Percentiles rank a stretch among this genome's conserved stretches.
Evolutionary conservation across 441 rosid species (phyloP).

Genomic region (Capsella rubella): DNA sequence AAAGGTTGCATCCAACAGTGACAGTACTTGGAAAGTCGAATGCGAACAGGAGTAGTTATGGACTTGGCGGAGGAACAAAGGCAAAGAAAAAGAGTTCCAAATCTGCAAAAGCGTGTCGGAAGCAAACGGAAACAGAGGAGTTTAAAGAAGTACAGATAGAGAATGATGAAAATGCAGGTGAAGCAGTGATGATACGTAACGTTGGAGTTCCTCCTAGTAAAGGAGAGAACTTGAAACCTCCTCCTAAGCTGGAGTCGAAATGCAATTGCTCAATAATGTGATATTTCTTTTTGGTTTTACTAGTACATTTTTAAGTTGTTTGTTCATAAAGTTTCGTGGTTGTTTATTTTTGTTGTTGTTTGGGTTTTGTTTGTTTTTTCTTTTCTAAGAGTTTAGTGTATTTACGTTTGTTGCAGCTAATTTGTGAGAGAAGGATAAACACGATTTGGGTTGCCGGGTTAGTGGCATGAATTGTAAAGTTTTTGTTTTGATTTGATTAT

Average conservation of each 20-base stretch:
- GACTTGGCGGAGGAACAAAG: constrained; percentile 59
- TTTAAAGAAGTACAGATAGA: constrained; percentile 54
- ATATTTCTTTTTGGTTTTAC: constrained; percentile 23
- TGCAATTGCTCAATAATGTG: constrained; percentile 99
- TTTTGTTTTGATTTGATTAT: constrained; percentile 30
- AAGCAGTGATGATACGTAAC: constrained; percentile 53
- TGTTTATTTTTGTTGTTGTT: constrained; percentile 23
- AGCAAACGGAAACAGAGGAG: constrained; percentile 57
- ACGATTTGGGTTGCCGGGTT: constrained; percentile 24
- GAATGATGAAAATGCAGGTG: constrained; percentile 83
- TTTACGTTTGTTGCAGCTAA: constrained; percentile 41
- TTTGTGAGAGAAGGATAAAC: constrained; percentile 38
- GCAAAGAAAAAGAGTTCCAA: constrained; percentile 58
- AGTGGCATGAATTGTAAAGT: constrained; percentile 47
- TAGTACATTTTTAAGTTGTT: constrained; percentile 31
- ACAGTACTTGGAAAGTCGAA: constrained; percentile 74
- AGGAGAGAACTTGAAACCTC: constrained; percentile 72
- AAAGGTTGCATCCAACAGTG: constrained; percentile 63
- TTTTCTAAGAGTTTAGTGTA: constrained; percentile 17
- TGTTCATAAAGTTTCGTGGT: constrained; percentile 39
- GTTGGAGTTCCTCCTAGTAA: constrained; percentile 65
- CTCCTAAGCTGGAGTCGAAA: constrained; percentile 90
- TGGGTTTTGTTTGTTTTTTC: constrained; percentile 10
- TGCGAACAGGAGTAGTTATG: constrained; percentile 55
- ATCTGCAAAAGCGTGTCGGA: constrained; percentile 62